These are phyloP conservation scores for Lentinus polychrous DNA, from an alignment of 1,284 basidiomycete genomes.

Conservation along the genomic window DNA sequence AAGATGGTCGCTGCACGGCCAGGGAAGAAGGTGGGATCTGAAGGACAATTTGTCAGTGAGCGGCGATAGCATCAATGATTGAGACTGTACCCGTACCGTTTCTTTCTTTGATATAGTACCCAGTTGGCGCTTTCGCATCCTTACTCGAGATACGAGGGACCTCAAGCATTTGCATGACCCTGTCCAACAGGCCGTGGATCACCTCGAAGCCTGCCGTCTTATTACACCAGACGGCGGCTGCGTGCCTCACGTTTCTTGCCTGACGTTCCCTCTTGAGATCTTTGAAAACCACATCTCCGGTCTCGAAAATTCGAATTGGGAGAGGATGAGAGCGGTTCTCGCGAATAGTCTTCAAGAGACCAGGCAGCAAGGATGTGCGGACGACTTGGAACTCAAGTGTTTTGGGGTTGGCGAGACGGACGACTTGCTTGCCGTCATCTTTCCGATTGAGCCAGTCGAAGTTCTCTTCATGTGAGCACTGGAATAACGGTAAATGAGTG, in stretches of 20 bases:
- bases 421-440: conserved; percentile 77
- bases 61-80: not conserved
- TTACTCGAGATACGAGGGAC: conserved; percentile 69
- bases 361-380: conserved; percentile 90
- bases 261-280: conserved; percentile 76
- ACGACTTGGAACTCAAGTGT: conserved; percentile 98
- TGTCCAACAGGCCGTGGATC: conserved; percentile 90
- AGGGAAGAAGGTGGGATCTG: conserved; percentile 90
- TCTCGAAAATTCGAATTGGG: conserved; percentile 92
- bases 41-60: conserved; percentile 1
- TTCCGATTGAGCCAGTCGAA: conserved; percentile 86
- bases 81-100: conserved; percentile 47
- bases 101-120: conserved; percentile 90
- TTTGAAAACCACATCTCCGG: conserved; percentile 90
- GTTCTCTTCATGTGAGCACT: conserved; percentile 99
- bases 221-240: conserved; percentile 92
- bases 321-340: conserved; percentile 94
- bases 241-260: conserved; percentile 80
- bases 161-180: conserved; percentile 92
- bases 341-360: conserved; percentile 92
- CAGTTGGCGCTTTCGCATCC: conserved; percentile 53
- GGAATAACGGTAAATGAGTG: conserved; percentile 1
- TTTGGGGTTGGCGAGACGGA: conserved; percentile 95
- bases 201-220: conserved; percentile 96
- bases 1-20: conserved; percentile 89